These are phyloP conservation scores for Salix udensis DNA, from an alignment of 345 rosid genomes.

Conservation along the genomic window DNA sequence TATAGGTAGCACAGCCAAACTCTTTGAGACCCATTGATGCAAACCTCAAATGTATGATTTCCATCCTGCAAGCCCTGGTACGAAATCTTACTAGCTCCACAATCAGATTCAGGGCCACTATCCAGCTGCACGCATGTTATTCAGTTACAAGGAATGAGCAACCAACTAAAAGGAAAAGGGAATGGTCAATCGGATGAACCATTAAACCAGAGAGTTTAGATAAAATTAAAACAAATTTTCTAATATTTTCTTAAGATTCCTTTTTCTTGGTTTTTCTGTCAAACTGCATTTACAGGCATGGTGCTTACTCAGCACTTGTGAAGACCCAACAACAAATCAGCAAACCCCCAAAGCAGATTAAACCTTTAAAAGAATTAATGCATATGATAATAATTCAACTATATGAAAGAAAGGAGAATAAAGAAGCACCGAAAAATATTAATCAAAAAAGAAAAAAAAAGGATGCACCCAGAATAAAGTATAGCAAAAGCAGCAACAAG, in stretches of 20 bases:
- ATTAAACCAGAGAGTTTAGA: background rate
- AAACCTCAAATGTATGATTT: constrained; percentile 70
- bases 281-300: background rate
- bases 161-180: background rate
- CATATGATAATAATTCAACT: background rate
- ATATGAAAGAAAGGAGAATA: background rate
- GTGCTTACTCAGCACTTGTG: background rate
- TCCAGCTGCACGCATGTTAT: constrained; percentile 59
- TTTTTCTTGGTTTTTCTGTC: background rate
- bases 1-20: constrained; percentile 54
- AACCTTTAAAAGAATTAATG: background rate
- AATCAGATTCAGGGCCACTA: constrained; percentile 47
- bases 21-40: constrained; percentile 46
- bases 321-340: background rate
- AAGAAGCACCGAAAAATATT: background rate
- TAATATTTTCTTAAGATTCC: background rate
- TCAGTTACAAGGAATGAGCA: background rate
- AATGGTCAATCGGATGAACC: background rate
- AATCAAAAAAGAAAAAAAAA: background rate
- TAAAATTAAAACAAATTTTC: background rate
- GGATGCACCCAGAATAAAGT: background rate
- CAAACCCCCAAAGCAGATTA: background rate
- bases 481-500: background rate
- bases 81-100: constrained; percentile 43
- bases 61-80: constrained; percentile 67